Evolutionary conservation across 495 filamentous ascomycete species (phyloP).

Genomic region (Copromyces sp.): DNA sequence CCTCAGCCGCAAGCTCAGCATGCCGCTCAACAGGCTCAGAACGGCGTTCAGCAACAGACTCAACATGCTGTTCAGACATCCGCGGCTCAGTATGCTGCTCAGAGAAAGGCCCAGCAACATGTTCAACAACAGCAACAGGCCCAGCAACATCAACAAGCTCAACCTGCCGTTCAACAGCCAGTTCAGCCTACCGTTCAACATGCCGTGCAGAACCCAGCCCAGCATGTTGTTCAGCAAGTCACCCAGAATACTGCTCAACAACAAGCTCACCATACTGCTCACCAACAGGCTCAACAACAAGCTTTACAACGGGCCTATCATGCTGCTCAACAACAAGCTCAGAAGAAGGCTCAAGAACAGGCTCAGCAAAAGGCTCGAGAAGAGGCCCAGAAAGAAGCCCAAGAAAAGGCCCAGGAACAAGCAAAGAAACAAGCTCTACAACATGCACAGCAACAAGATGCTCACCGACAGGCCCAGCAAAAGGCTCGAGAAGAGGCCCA

Average conservation of each 20-base stretch:
- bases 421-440: no score
- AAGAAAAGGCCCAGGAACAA: no score
- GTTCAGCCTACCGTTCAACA: neutral
- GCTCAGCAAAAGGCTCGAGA: constrained; percentile 1
- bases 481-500: no score
- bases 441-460: no score
- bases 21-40: neutral
- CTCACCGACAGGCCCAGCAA: no score
- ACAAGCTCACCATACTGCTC: neutral
- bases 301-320: no score
- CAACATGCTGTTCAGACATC: neutral
- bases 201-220: neutral
- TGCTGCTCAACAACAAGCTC: neutral
- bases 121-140: neutral
- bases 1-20: neutral
- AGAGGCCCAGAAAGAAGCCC: no score
- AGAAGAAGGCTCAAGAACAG: neutral
- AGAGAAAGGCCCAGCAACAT: no score
- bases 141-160: neutral
- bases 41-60: neutral
- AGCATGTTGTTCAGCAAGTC: neutral
- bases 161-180: neutral
- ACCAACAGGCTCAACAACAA: neutral
- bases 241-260: neutral
- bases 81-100: neutral